Base-by-base conservation (phyloP, 2,329 filamentous ascomycete genomes). In the Bipolaris sorokiniana region DNA sequence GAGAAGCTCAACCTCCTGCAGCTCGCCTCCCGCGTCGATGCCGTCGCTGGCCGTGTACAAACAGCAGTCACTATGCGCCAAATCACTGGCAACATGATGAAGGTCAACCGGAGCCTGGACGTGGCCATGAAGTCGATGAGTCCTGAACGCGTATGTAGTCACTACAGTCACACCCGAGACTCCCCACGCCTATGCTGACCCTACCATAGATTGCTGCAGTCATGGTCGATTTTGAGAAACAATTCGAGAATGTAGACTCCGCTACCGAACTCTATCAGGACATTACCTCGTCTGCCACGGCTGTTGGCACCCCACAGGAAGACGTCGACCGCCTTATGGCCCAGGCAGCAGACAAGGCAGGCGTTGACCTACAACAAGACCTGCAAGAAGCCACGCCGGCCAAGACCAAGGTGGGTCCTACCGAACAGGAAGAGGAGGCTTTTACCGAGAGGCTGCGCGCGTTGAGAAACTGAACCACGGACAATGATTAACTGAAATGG, bases 311-410 rank as follows among this genome's bases (percentile, higher is more conserved):
- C 79, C 90, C 80, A 78, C 86, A 96, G 74, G 92, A 96, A 66
- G 91, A 93, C 65, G 91, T 96, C 1, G 92, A 96, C 76, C 88
- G 91, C 65, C 79, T 96, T 61, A 89, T 96, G 78, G 89, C 86
- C 63, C 90, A 96, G 78, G 86, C 95, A 41, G 92, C 92, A 61
- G 92, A 96, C 75, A 92, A 96, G 76, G 91, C 90, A 9, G 92
- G 92, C 51, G 86, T 97, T 50, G 90, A 95, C 77, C 81, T 96
- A 59, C 87, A 87, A 65, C 85, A 89, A 73, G 90, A 95, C 78
- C 87, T 96, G 77, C 81, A 81, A 54, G 79, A 79, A 11, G 84
- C 88, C 7, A 79, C 84, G 13, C 80, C 84, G 0, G 80, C 83
- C 16, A 83, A 83, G 68, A 79, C 80, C 5, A 83, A 83, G 74